These are phyloP conservation scores for Helicocarpus griseus DNA, from an alignment of 2,329 filamentous ascomycete genomes.

Conservation along the genomic window DNA sequence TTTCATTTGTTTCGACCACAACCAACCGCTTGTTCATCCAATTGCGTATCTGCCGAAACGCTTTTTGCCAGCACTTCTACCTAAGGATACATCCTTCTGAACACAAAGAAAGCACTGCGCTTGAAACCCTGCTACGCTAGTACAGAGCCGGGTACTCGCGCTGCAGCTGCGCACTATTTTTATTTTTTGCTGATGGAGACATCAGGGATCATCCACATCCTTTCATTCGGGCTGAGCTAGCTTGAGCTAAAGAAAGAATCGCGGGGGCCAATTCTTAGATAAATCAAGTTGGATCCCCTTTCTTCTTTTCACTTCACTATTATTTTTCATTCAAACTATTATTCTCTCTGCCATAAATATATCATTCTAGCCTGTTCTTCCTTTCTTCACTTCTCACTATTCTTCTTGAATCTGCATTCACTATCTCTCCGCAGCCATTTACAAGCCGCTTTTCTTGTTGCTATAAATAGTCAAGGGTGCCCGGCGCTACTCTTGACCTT, in stretches of 20 bases:
- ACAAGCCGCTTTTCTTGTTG: not conserved
- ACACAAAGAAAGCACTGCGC: not conserved
- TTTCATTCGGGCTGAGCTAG: not conserved
- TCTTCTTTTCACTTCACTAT: not conserved
- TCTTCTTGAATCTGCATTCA: not conserved
- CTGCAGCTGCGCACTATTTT: too few relatives aligned
- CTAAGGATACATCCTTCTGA: not conserved
- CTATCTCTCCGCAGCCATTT: not conserved
- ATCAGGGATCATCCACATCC: not conserved
- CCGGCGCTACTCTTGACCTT: not conserved
- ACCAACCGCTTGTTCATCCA: not conserved
- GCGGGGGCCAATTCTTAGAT: not conserved
- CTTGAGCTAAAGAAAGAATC: not conserved
- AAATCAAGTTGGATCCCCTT: not conserved
- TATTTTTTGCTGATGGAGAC: too few relatives aligned
- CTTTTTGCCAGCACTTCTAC: not conserved
- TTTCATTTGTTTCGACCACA: not conserved
- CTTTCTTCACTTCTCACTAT: not conserved
- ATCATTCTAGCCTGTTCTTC: too few relatives aligned
- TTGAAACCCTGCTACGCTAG: not conserved
- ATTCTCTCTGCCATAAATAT: not conserved
- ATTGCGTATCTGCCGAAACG: not conserved
- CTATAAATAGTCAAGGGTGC: constrained; percentile 1
- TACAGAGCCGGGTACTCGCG: too few relatives aligned
- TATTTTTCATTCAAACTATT: too few relatives aligned